Base-by-base conservation (phyloP, 1,139 yeast genomes). In the Suhomyces anneliseae region DNA sequence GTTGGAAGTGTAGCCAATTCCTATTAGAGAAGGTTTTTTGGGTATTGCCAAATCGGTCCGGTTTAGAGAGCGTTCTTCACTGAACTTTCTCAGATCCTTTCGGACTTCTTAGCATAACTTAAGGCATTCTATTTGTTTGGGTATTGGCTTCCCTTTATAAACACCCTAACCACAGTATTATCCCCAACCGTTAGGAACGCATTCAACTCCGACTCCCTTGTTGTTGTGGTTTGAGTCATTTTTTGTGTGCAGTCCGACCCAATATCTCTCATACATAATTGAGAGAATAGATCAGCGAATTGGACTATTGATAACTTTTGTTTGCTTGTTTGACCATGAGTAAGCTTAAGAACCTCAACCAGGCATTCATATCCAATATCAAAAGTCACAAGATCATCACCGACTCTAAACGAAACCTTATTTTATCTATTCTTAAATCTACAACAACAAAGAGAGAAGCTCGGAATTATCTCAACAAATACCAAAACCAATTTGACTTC, bases 381-480 rank as follows among this genome's bases (percentile, higher is more conserved):
- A 69, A 66, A 46, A 60, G 69, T 5, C 74, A 72, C 46, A 59
- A 64, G 45, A 43, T 55, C 10, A 55, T 58, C 11, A 73, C 79
- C 7, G 69, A 66, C 51, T 69, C 74, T 31, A 75, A 74, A 48
- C 55, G 79, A 40, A 82, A 82, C 51, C 65, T 87, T 42, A 82
- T 86, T n/a, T 66, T 85, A 24, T 82, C 90, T 6, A 85, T 87
- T 31, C 68, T 87, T 45, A 83, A 80, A 56, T 82, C 90, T 6
- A 85, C 95, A 6, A 87, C 92, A 10, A 86, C 93, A 1, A 85
- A 85, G 60, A 65, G 95, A 53, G 95, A 87, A 60, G 89, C 90
- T 4, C 73, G 75, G 52, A 82, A 82, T 49, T 87, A 86, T 58
- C 64, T 87, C 42, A 67, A 76, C 36, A 85, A 83, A 62, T 87